Base-by-base conservation (phyloP, 1,139 yeast species). In the Zhuliangozyma blackwelliae region DNA sequence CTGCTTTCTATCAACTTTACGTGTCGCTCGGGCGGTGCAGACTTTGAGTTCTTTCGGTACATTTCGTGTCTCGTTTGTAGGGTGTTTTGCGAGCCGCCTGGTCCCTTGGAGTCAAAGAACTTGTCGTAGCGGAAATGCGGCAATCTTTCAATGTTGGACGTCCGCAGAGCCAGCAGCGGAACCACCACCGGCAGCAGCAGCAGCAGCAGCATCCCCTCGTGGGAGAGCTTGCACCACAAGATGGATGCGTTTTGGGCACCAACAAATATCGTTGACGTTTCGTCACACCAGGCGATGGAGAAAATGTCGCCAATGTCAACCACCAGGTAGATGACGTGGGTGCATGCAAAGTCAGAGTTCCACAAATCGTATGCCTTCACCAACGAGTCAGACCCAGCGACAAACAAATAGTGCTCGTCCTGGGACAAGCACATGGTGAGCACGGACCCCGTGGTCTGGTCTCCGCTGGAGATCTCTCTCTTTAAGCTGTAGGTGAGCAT, bases 241-340 rank as follows among this genome's bases (percentile, higher is more conserved):
- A 92, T 75, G 1, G 92, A 77, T 1, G 97, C 96, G 55, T 90
- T 90, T 57, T 92, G 97, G 9, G 96, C 82, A 1, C 98, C 98
- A 48, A 88, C 76, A 46, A 82, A 87, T 9, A 92, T 64, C 0
- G 88, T 77, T 34, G 79, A 73, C 10, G 75, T 57, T 1, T 62
- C 49, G 16, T 77, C 77, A 25, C 82, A 73, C 79, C 94, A 88
- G 5, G 80, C 75, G 26, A 92, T 63, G 5, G 96, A 83, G 55
- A 92, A 90, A 13, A 92, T 83, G 57, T 92, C 98, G 31, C 98
- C 98, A 36, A 92, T 84, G 60, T 92, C 98, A 31, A 85, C 75
- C 12, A 83, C 60, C 0, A 95, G 83, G 56, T 92, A 92, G 9
- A 90, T 76, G 1, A 95, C 82, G 50, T 83, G 31, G 64, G 72